These are phyloP conservation scores for Quercus bicolor DNA, from an alignment of 306 rosid genomes.

Conservation along the genomic window DNA sequence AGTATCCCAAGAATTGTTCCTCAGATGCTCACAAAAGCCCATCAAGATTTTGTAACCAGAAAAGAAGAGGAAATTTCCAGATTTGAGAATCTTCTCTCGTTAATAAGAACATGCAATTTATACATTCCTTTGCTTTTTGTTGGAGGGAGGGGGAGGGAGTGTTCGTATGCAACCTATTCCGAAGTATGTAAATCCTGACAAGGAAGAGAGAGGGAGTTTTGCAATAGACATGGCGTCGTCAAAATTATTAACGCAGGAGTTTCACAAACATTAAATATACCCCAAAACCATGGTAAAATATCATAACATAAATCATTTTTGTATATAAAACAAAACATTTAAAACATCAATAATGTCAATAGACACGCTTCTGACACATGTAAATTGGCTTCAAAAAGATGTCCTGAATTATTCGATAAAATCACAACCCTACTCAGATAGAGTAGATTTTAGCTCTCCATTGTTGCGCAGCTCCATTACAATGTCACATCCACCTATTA, in stretches of 20 bases:
- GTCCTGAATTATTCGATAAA: constrained; percentile 27
- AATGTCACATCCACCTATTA: constrained; percentile 87
- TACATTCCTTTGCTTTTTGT: not conserved
- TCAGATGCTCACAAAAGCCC: not conserved
- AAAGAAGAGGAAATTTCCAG: not conserved
- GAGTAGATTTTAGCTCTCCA: constrained; percentile 73
- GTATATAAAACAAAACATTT: constrained; percentile 18
- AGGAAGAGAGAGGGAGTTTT: not conserved
- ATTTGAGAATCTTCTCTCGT: not conserved
- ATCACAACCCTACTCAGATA: constrained; percentile 47
- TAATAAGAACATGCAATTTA: not conserved
- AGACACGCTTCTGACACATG: constrained; percentile 35
- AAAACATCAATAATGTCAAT: constrained; percentile 21
- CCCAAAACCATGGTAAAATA: not conserved
- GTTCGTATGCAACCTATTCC: not conserved
- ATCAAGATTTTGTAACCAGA: not conserved
- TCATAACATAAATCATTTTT: not conserved
- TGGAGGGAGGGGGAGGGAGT: too few relatives aligned
- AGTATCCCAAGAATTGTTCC: not conserved
- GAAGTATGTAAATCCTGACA: not conserved
- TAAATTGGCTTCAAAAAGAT: constrained; percentile 12
- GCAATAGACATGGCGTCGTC: not conserved
- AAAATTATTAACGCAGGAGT: not conserved
- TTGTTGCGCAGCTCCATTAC: constrained; percentile 63
- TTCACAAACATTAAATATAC: not conserved